phyloP scores from a whole-genome alignment of 1,139 yeast species.

The Geotrichum carabidarum region DNA sequence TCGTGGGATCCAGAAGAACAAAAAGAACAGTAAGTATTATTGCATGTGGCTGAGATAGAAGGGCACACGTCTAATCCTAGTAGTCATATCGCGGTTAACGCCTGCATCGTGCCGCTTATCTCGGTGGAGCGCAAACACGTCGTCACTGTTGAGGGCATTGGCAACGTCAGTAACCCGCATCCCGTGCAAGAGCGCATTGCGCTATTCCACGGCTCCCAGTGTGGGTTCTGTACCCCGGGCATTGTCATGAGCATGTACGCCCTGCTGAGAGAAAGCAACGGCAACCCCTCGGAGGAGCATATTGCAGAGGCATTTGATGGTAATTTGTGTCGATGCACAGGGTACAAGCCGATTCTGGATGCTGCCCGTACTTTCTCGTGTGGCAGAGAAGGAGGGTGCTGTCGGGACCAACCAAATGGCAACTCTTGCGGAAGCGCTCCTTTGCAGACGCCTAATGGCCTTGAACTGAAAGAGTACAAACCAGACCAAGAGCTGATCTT shows the following conservation, averaged over 20 bases:
- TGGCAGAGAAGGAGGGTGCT: constrained; percentile 23
- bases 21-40: constrained; percentile 27
- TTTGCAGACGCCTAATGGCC: constrained; percentile 35
- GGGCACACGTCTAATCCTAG: neutral
- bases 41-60: neutral
- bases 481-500: constrained; percentile 40
- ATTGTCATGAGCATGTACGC: constrained; percentile 47
- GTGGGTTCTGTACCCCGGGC: constrained; percentile 49
- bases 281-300: constrained; percentile 40
- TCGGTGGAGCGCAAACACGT: constrained; percentile 44
- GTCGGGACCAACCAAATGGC: constrained; percentile 26
- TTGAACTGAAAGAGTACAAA: constrained; percentile 38
- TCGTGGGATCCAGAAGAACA: constrained; percentile 31
- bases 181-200: constrained; percentile 47
- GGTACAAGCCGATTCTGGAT: constrained; percentile 46
- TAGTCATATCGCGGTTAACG: constrained; percentile 41
- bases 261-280: constrained; percentile 39
- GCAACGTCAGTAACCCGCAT: constrained; percentile 39
- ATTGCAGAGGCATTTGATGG: constrained; percentile 45
- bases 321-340: constrained; percentile 46
- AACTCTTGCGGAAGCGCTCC: constrained; percentile 17
- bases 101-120: constrained; percentile 44
- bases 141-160: constrained; percentile 45
- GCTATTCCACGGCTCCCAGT: constrained; percentile 46
- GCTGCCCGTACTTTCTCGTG: constrained; percentile 43